These are phyloP conservation scores for Schwanniomyces pseudopolymorphus DNA, from an alignment of 805 yeast species.

Conservation along the genomic window DNA sequence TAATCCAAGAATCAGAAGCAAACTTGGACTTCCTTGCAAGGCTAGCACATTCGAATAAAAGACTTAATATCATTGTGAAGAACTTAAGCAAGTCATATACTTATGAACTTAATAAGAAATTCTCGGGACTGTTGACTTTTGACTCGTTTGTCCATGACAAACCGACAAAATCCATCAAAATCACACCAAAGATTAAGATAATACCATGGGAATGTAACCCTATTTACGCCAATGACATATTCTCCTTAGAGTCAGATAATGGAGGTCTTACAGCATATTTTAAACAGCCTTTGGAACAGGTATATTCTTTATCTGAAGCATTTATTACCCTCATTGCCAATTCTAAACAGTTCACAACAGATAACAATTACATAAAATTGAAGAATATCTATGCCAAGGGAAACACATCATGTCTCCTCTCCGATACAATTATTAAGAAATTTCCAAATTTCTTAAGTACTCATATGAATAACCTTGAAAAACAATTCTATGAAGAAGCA, in stretches of 20 bases:
- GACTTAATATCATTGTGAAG: slow-evolving; percentile 31
- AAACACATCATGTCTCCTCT: slow-evolving; percentile 47
- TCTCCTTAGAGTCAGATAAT: slow-evolving; percentile 37
- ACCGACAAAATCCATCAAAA: slow-evolving; percentile 11
- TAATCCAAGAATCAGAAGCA: slow-evolving; percentile 11
- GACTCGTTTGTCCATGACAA: slow-evolving; percentile 6
- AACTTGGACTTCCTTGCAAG: slow-evolving; percentile 15
- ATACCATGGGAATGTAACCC: slow-evolving; percentile 47
- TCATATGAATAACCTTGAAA: slow-evolving; percentile 35
- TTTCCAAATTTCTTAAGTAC: slow-evolving; percentile 36
- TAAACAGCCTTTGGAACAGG: slow-evolving; percentile 43
- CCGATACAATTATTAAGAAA: slow-evolving; percentile 35
- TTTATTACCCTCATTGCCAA: slow-evolving; percentile 47
- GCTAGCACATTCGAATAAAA: slow-evolving; percentile 1
- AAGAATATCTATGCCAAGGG: slow-evolving; percentile 66
- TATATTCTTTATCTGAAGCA: slow-evolving; percentile 48
- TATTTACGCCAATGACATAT: slow-evolving; percentile 33
- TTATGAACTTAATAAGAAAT: slow-evolving; percentile 27
- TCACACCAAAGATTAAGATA: slow-evolving; percentile 42
- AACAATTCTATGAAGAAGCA: slow-evolving; percentile 31
- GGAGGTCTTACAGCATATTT: slow-evolving; percentile 45
- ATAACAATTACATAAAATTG: slow-evolving; percentile 34
- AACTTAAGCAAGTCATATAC: slow-evolving; percentile 34
- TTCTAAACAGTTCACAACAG: slow-evolving; percentile 14
- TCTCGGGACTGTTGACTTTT: slow-evolving; percentile 12